phyloP scores from a whole-genome alignment of 2,329 filamentous ascomycete species.

The Colletotrichum kahawae region DNA sequence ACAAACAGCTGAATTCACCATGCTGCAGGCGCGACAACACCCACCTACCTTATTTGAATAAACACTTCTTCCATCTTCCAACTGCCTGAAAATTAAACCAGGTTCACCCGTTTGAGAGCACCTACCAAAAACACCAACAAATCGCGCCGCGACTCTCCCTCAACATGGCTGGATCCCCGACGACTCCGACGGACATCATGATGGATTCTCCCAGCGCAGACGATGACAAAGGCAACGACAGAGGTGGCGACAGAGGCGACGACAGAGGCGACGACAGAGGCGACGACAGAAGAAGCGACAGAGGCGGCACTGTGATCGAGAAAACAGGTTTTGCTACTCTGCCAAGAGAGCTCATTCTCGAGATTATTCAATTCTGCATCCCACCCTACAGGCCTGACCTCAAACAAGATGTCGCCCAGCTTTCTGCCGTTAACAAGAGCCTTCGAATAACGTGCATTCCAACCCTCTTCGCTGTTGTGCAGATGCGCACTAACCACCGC shows the following conservation, averaged over 20 bases:
- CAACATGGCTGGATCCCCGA: neutral
- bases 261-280: neutral
- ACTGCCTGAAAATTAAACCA: neutral
- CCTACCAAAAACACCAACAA: neutral
- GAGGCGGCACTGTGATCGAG: neutral
- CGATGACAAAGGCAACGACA: neutral
- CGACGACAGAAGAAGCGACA: neutral
- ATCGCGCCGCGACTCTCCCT: neutral
- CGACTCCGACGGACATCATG: accelerated
- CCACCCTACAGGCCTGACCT: neutral
- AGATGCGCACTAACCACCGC: neutral
- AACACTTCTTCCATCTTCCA: neutral
- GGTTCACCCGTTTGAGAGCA: neutral
- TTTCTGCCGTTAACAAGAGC: neutral
- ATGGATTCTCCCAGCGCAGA: neutral
- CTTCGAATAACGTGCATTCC: neutral
- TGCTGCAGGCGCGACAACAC: neutral
- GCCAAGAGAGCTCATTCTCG: neutral
- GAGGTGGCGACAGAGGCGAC: neutral
- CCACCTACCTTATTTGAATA: neutral
- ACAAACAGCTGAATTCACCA: neutral
- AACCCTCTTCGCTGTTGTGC: neutral
- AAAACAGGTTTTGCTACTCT: neutral
- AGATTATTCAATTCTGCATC: neutral
- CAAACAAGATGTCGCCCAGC: neutral